Conservation (phyloP, 176 grass and related monocot genomes). For the Panicum miliaceum region DNA sequence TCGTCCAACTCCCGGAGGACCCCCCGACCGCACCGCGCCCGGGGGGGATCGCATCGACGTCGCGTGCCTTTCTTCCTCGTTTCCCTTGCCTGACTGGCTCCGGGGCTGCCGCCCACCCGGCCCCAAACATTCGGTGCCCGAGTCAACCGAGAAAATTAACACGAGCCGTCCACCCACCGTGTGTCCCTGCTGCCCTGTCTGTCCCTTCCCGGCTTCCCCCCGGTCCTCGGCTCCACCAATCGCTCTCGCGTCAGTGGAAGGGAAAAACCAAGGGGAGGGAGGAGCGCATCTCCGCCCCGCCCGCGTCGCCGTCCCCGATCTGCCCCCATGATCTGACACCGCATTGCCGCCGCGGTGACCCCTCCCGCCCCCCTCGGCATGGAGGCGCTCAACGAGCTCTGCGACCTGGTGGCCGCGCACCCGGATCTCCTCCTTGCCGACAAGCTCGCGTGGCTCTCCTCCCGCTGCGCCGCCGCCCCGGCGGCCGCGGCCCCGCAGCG, state of each 20-base stretch:
- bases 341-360: constrained; percentile 43
- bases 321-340: constrained; percentile 54
- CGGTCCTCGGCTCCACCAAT: constrained; percentile 49
- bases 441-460: constrained; percentile 96
- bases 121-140: constrained; percentile 30
- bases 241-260: constrained; percentile 45
- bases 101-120: background rate
- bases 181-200: background rate
- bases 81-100: background rate
- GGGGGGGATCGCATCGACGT: background rate
- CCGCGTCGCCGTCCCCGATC: constrained; percentile 46
- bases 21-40: background rate
- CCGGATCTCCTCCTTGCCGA: constrained; percentile 93
- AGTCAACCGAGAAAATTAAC: constrained; percentile 34
- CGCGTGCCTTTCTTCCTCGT: background rate
- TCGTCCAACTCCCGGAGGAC: background rate
- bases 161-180: constrained; percentile 38
- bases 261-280: constrained; percentile 5
- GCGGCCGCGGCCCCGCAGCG: constrained; percentile 8
- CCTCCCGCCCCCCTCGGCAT: constrained; percentile 37
- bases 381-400: constrained; percentile 97
- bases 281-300: constrained; percentile 47
- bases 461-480: constrained; percentile 60
- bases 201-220: background rate
- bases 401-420: constrained; percentile 85